A percentile compares a stretch with the other conserved stretches of the same genome.
These are phyloP conservation scores for Candida tibetensis DNA, from an alignment of 805 yeast species.

Conservation along the genomic window DNA sequence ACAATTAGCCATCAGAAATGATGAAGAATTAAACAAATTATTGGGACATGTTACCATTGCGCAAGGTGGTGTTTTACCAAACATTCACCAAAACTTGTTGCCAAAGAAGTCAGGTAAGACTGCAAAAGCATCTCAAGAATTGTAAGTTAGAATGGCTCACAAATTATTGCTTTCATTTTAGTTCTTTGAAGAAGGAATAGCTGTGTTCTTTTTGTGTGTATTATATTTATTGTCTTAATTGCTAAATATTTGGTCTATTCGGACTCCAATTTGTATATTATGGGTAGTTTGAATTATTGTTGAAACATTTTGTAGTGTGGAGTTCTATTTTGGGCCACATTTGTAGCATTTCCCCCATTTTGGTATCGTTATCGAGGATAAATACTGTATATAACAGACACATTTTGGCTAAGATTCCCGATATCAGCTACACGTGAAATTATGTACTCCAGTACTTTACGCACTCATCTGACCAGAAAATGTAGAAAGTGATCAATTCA, in stretches of 20 bases:
- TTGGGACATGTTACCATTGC: conserved; percentile 63
- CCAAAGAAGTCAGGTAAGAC: conserved; percentile 50
- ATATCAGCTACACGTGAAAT: neutral
- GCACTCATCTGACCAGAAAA: neutral
- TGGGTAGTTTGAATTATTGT: neutral
- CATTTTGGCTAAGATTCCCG: too few relatives aligned
- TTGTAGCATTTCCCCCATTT: too few relatives aligned
- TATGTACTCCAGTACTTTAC: neutral
- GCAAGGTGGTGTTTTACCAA: conserved; percentile 54
- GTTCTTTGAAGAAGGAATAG: neutral
- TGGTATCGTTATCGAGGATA: too few relatives aligned
- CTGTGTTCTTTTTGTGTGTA: conserved; percentile 3
- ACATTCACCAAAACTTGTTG: conserved; percentile 48
- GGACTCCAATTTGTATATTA: too few relatives aligned
- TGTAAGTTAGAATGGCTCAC: conserved; percentile 30
- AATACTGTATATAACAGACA: too few relatives aligned
- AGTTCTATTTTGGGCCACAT: too few relatives aligned
- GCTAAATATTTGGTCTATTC: neutral
- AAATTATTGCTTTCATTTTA: conserved; percentile 1
- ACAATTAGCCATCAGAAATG: conserved; percentile 52
- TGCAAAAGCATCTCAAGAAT: conserved; percentile 57
- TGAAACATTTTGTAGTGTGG: too few relatives aligned
- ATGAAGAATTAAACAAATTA: conserved; percentile 50
- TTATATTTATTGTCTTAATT: conserved; percentile 1
- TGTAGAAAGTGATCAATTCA: neutral